Evolutionary conservation across 1,139 yeast species (phyloP).

Genomic region (Blastobotrys raffinosifermentans): DNA sequence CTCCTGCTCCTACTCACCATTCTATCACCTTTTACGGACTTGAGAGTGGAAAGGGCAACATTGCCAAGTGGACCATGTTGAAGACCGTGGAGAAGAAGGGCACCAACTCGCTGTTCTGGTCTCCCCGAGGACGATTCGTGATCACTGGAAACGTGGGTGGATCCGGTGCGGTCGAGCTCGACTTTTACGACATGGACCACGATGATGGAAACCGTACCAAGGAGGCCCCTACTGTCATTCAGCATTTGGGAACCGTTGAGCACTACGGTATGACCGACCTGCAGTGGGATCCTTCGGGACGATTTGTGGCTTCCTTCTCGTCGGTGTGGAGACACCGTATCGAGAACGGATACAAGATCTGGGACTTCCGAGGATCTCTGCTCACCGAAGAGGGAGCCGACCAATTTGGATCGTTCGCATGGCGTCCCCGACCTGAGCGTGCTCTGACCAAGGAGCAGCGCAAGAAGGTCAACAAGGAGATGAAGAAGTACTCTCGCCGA

Average conservation of each 20-base stretch:
- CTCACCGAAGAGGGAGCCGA: slow-evolving; percentile 73
- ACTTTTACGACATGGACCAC: slow-evolving; percentile 80
- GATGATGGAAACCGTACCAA: slow-evolving; percentile 54
- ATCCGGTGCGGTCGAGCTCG: slow-evolving; percentile 52
- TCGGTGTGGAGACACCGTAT: slow-evolving; percentile 78
- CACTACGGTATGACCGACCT: slow-evolving; percentile 78
- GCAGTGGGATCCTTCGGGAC: slow-evolving; percentile 95
- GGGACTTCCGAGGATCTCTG: slow-evolving; percentile 74
- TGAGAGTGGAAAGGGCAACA: slow-evolving; percentile 46
- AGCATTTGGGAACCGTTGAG: slow-evolving; percentile 57
- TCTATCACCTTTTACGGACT: slow-evolving; percentile 77
- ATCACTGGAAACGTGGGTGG: slow-evolving; percentile 68
- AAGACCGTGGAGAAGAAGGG: slow-evolving; percentile 56
- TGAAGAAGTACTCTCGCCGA: slow-evolving; percentile 84
- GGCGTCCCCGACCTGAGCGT: slow-evolving; percentile 97
- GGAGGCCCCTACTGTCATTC: slow-evolving; percentile 47
- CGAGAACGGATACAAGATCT: slow-evolving; percentile 87
- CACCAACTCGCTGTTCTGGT: slow-evolving; percentile 75
- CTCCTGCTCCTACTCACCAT: slow-evolving; percentile 55
- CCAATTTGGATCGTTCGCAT: slow-evolving; percentile 79
- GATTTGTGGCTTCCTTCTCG: slow-evolving; percentile 84
- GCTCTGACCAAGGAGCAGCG: slow-evolving; percentile 69
- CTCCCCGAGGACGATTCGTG: slow-evolving; percentile 90
- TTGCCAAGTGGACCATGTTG: slow-evolving; percentile 55
- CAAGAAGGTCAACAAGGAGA: slow-evolving; percentile 85